Evolutionary conservation across 176 grass and related monocot species (phyloP), one percentile per base, ranked within the genome.

Genomic region (Rhynchospora tenuis): DNA sequence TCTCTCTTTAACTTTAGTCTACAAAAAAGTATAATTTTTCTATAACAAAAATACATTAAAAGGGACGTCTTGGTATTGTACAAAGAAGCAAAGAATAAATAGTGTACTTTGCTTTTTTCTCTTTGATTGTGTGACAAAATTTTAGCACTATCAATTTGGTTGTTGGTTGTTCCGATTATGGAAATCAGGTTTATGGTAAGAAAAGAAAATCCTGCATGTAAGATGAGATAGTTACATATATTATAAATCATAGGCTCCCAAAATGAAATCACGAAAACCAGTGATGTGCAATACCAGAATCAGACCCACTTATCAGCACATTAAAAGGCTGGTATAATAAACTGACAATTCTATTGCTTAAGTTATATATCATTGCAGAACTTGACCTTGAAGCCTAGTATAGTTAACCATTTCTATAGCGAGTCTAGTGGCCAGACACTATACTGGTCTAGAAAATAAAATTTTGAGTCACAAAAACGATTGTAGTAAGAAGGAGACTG

Each of bases 21-120:
- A 81, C 58, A 81, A 64, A 78, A 57, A 64, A 46, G 19, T 81
- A 79, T 79, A 59, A 58, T 78, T 78, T 78, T 78, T 80, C 58
- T 44, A 28, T 65, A 28, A 82, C 23, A 81, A 65, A 48, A 48
- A 54, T 43, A 81, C 11, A 65, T 59, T 43, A 44, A 31, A 31
- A 6, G 5, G 52, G 9, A 59, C 59, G 31, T 24, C 33, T 62
- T 68, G 20, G 43, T 50, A 45, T 31, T 67, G 22, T 29, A 82
- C 14, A 82, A 80, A 22, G 56, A 63, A 38, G 9, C 7, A 19
- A 43, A n/a, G 26, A 56, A 13, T 17, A 28, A 28, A 43, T 14
- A 69, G 16, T 7, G 42, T 38, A 19, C 31, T 45, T 43, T 22
- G 20, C 10, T 80, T 80, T 62, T 56, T 80, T 46, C 29, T 62